A percentile compares a stretch with the other conserved stretches of the same genome.
Evolutionary conservation across 1,139 yeast genomes (phyloP).

Genomic region (Wickerhamiella infanticola): DNA sequence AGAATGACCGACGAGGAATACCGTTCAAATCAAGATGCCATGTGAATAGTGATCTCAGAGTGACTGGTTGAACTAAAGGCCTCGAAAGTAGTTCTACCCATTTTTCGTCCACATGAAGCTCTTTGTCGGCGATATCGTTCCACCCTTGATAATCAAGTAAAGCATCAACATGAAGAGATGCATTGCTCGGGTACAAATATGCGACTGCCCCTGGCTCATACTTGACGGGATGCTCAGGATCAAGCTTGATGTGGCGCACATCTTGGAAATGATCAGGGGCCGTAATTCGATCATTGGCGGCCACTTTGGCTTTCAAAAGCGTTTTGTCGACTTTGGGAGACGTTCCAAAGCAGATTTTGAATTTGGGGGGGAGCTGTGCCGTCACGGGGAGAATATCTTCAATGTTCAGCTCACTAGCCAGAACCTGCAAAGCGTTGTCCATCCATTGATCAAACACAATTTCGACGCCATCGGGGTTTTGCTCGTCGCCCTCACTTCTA

Average conservation of each 20-base stretch:
- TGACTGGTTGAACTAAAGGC: slow-evolving; percentile 42
- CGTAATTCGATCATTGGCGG: slow-evolving; percentile 45
- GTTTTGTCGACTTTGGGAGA: not conserved
- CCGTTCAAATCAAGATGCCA: slow-evolving; percentile 71
- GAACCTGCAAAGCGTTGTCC: slow-evolving; percentile 23
- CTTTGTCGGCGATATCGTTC: slow-evolving; percentile 49
- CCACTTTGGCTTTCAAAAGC: slow-evolving; percentile 30
- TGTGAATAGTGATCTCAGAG: slow-evolving; percentile 56
- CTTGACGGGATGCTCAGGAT: slow-evolving; percentile 16
- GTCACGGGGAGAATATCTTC: not conserved
- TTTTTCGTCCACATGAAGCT: slow-evolving; percentile 19
- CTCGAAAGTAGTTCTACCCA: slow-evolving; percentile 30
- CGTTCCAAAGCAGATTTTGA: slow-evolving; percentile 10
- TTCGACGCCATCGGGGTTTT: slow-evolving; percentile 64
- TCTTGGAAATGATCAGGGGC: slow-evolving; percentile 72
- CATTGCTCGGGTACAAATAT: slow-evolving; percentile 62
- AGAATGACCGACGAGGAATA: slow-evolving; percentile 74
- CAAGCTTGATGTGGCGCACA: slow-evolving; percentile 50
- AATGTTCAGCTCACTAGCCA: slow-evolving; percentile 21
- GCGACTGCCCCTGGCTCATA: slow-evolving; percentile 72
- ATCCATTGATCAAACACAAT: slow-evolving; percentile 69
- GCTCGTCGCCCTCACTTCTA: slow-evolving; percentile 84
- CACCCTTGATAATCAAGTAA: slow-evolving; percentile 61
- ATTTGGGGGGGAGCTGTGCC: slow-evolving; percentile 31
- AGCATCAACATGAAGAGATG: slow-evolving; percentile 43